Percentiles rank a stretch among this genome's conserved stretches.
Evolutionary conservation across 163 green algal genomes (phyloP).

Genomic region (Scenedesmus sp.): DNA sequence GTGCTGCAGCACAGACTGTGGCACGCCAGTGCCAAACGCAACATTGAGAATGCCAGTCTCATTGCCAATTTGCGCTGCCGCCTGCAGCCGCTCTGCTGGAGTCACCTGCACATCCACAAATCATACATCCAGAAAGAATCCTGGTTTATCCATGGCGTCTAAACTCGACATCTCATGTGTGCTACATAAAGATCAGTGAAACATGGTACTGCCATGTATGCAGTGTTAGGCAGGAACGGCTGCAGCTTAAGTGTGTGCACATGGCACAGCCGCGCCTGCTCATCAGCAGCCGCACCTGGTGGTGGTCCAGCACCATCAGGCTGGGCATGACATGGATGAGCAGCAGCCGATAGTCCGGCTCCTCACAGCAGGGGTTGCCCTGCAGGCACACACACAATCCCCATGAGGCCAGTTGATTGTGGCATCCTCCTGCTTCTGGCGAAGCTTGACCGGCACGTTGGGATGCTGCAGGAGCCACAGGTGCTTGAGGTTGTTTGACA

Average conservation of each 20-base stretch:
- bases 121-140: neutral
- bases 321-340: constrained; percentile 72
- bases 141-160: neutral
- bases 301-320: constrained; percentile 77
- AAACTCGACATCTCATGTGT: neutral
- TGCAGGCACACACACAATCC: constrained; percentile 30
- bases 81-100: constrained; percentile 61
- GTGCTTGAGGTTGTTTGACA: neutral
- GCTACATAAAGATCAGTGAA: neutral
- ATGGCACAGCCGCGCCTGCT: neutral
- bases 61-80: constrained; percentile 57
- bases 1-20: neutral
- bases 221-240: neutral
- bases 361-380: constrained; percentile 82
- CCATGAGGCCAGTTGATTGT: neutral
- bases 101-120: constrained; percentile 55
- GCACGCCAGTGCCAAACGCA: constrained; percentile 64
- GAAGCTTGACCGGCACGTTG: neutral
- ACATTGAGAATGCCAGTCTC: constrained; percentile 59
- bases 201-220: neutral
- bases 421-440: neutral
- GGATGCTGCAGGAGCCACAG: neutral
- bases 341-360: constrained; percentile 78
- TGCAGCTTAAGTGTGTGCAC: neutral
- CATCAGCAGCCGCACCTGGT: constrained; percentile 42